Conservation (phyloP, 371 early-diverging fungal genomes). For the Zychaea mexicana region DNA sequence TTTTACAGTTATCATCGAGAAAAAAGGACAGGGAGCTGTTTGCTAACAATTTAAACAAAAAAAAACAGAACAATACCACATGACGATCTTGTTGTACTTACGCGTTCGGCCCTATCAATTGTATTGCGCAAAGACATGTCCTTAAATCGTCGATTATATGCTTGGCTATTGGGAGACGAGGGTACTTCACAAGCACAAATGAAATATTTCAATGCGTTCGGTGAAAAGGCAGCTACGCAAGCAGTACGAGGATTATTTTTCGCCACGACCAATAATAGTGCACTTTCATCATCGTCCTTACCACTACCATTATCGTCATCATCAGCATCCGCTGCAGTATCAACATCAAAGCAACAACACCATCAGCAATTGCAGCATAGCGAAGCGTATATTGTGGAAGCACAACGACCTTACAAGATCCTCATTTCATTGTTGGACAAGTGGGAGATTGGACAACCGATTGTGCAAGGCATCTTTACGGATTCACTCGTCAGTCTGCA, state of each 20-base stretch:
- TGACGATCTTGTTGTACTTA: slow-evolving; percentile 66
- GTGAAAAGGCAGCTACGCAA: slow-evolving; percentile 42
- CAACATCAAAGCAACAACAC: too few relatives aligned
- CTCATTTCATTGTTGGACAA: slow-evolving; percentile 88
- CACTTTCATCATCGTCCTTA: background rate
- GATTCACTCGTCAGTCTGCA: slow-evolving; percentile 73
- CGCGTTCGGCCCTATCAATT: slow-evolving; percentile 73
- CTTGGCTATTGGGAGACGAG: slow-evolving; percentile 78
- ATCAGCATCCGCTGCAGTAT: too few relatives aligned
- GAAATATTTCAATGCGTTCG: slow-evolving; percentile 37
- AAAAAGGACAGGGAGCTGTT: background rate
- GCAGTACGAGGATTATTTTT: slow-evolving; percentile 61
- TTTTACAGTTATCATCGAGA: background rate
- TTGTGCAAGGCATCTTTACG: slow-evolving; percentile 73
- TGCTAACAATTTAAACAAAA: background rate
- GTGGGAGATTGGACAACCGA: slow-evolving; percentile 78
- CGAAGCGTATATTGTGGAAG: slow-evolving; percentile 41
- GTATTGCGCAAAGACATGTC: slow-evolving; percentile 94
- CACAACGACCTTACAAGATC: slow-evolving; percentile 77
- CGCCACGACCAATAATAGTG: slow-evolving; percentile 16
- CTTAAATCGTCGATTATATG: slow-evolving; percentile 86
- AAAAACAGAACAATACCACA: slow-evolving; percentile 58
- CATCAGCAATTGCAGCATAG: too few relatives aligned
- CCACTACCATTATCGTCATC: too few relatives aligned
- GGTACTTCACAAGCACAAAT: slow-evolving; percentile 32